Evolutionary conservation across 805 yeast species (phyloP).

Genomic region (Candida patagonica): DNA sequence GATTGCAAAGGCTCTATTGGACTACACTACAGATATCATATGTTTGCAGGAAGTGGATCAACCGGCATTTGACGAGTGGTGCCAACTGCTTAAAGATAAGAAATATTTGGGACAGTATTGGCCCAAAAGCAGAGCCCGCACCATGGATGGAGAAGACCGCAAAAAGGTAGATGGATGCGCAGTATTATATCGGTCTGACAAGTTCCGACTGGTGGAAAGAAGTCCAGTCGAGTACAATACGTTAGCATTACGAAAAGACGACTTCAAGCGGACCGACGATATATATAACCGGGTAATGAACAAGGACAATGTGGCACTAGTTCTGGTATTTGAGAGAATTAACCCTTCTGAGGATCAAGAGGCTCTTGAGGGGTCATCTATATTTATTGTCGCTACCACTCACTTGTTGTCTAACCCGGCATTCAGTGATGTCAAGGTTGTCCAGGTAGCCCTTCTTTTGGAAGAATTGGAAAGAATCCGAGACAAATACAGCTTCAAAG

Average conservation of each 20-base stretch:
- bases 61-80: slow-evolving; percentile 72
- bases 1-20: slow-evolving; percentile 62
- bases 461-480: slow-evolving; percentile 73
- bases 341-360: slow-evolving; percentile 20
- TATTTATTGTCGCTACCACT: slow-evolving; percentile 71
- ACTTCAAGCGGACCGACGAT: slow-evolving; percentile 87
- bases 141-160: slow-evolving; percentile 69
- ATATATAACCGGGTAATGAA: slow-evolving; percentile 92
- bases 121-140: slow-evolving; percentile 85
- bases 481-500: slow-evolving; percentile 34
- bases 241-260: slow-evolving; percentile 40
- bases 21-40: slow-evolving; percentile 61
- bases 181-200: slow-evolving; percentile 64
- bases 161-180: slow-evolving; percentile 98
- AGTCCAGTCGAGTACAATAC: slow-evolving; percentile 71
- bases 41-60: slow-evolving; percentile 96
- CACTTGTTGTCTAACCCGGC: slow-evolving; percentile 99
- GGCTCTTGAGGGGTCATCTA: slow-evolving; percentile 51
- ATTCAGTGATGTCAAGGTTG: slow-evolving; percentile 88
- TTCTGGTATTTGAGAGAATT: slow-evolving; percentile 55
- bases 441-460: slow-evolving; percentile 85
- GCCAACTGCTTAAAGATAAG: slow-evolving; percentile 66
- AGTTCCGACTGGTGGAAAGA: slow-evolving; percentile 63
- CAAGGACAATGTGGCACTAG: slow-evolving; percentile 85
- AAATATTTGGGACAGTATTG: slow-evolving; percentile 80